These are phyloP conservation scores for Lomentospora prolificans DNA, from an alignment of 2,329 filamentous ascomycete genomes.

Conservation along the genomic window DNA sequence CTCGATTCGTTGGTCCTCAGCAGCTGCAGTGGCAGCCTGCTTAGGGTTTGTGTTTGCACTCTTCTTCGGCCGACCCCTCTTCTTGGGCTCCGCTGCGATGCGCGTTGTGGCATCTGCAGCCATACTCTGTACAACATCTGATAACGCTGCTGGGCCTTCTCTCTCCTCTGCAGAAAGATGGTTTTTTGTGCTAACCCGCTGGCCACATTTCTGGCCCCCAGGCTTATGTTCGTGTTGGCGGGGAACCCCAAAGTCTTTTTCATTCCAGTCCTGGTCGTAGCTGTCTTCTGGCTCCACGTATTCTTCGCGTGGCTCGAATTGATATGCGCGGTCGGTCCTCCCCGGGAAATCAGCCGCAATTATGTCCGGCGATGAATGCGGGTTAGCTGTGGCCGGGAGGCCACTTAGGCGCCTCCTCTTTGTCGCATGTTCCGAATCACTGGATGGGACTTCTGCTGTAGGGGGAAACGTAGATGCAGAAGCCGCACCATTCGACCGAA, in stretches of 20 bases:
- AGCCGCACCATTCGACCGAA: background rate
- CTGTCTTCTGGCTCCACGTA: constrained; percentile 5
- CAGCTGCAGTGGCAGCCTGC: background rate
- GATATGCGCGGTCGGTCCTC: background rate
- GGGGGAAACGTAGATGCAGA: background rate
- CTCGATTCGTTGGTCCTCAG: background rate
- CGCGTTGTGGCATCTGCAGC: constrained; percentile 8
- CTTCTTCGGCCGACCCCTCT: constrained; percentile 10
- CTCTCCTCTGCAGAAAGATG: background rate
- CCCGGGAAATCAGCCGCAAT: constrained; percentile 9
- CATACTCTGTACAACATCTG: background rate
- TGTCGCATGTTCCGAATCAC: background rate
- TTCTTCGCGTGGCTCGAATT: background rate
- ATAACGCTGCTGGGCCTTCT: background rate
- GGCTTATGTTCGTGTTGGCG: constrained; percentile 1
- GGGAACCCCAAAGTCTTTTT: constrained; percentile 1
- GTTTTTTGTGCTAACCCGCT: constrained; percentile 3
- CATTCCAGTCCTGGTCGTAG: constrained; percentile 8
- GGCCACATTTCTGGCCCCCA: background rate
- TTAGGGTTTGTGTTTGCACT: constrained; percentile 9
- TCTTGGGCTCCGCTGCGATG: background rate
- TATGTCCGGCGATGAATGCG: constrained; percentile 15
- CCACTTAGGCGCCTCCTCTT: background rate
- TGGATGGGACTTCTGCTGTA: background rate
- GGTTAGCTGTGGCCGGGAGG: background rate